Evolutionary conservation across 768 basidiomycete species (phyloP), one percentile per base, ranked within the genome.

Genomic region (Pleurotus giganteus): DNA sequence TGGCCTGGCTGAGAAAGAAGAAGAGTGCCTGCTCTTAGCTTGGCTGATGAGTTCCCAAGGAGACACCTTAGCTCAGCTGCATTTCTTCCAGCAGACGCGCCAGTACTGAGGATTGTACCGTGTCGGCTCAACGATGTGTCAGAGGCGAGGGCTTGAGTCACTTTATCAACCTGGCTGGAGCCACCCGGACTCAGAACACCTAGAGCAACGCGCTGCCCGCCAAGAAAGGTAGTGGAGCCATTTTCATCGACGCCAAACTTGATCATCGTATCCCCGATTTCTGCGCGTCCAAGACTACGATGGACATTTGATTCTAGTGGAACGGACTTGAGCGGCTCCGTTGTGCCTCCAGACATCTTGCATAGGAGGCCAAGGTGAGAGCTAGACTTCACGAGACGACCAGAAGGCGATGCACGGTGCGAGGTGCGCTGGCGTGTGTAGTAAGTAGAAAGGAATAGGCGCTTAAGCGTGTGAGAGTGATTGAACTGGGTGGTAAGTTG

Each of bases 21-120:
- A 4, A 73, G 71, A 15, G 84, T 77, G 9, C 82, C 80, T 27
- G 77, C 65, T 64, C 80, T 83, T 34, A 89, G 67, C 37, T 79
- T 77, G 23, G 84, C 76, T 53, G 75, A 70, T 0, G 81, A 71
- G 62, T 86, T 80, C 11, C 89, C 89, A 5, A 90, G 76, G 47
- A 89, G 75, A 28, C 77, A 66, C 55, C 79, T 81, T 45, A 88
- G 74, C 61, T 88, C 85, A 15, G 76, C 77, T 5, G 79, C 74
- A 47, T 75, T 83, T 60, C 77, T 71, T 27, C 71, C 70, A 26
- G 81, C 74, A 3, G 78, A 70, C 13, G 72, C 75, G n/a, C 78
- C 76, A 41, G 75, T 67, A 60, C 72, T 80, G 44, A 86, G 71
- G 37, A 86, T 69, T 17, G 84, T 87, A 21, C 78, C 79, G 44